Evolutionary conservation across 768 basidiomycete species (phyloP).

Genomic region (Saitozyma sp.): DNA sequence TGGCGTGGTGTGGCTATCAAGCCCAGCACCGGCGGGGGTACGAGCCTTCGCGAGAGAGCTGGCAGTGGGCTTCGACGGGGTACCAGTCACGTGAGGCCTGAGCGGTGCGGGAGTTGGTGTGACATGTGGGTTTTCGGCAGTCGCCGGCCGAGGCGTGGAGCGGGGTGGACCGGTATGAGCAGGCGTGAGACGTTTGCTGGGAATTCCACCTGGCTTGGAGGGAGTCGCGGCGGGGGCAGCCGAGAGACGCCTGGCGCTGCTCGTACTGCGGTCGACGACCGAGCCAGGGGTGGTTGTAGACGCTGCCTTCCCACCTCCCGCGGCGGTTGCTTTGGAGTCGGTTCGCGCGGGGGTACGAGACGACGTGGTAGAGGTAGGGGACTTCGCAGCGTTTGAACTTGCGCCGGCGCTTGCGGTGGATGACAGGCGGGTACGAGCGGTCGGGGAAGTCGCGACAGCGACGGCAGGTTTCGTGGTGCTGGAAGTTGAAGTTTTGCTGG

Average conservation of each 20-base stretch:
- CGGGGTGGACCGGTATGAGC: slow-evolving; percentile 1
- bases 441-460: too few species aligned
- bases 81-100: slow-evolving; percentile 41
- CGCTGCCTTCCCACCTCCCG: neutral
- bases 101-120: slow-evolving; percentile 19
- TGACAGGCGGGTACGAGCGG: too few species aligned
- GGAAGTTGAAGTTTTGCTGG: too few species aligned
- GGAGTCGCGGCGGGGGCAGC: neutral
- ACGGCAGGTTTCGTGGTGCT: too few species aligned
- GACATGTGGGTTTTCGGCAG: neutral
- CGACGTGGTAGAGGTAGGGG: too few species aligned
- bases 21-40: slow-evolving; percentile 6
- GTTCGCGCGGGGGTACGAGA: neutral
- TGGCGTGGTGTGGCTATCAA: neutral
- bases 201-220: neutral
- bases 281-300: neutral
- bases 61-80: slow-evolving; percentile 42
- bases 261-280: neutral
- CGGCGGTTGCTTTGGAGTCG: neutral
- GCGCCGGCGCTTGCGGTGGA: too few species aligned
- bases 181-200: slow-evolving; percentile 1
- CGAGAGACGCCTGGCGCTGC: neutral
- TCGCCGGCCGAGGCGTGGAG: neutral
- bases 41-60: slow-evolving; percentile 39
- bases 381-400: too few species aligned